Evolutionary conservation across 805 yeast genomes (phyloP).

Genomic region (Saccharomycopsis amapae): DNA sequence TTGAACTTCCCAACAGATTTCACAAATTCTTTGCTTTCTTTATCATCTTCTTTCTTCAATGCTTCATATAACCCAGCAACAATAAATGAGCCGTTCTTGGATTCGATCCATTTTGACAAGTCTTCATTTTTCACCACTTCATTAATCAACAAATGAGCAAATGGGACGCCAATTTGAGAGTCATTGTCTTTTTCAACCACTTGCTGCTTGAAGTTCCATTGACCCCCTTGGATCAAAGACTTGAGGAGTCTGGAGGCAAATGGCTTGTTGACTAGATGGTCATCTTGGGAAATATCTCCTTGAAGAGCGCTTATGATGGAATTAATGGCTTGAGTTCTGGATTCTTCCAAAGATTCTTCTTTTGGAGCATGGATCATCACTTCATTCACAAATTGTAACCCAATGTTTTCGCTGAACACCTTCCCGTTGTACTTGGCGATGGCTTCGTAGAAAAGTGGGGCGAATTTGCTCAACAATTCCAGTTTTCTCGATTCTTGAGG

Average conservation of each 20-base stretch:
- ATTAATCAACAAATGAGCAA: conserved; percentile 36
- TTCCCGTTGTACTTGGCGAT: conserved; percentile 41
- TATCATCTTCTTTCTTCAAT: conserved; percentile 37
- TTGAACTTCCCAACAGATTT: conserved; percentile 47
- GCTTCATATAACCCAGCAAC: conserved; percentile 74
- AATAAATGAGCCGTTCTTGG: conserved; percentile 68
- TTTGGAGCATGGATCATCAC: conserved; percentile 48
- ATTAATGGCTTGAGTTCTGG: conserved; percentile 39
- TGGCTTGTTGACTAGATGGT: conserved; percentile 65
- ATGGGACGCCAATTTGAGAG: conserved; percentile 48
- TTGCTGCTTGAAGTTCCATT: conserved; percentile 63
- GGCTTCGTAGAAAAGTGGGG: conserved; percentile 56
- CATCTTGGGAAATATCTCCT: conserved; percentile 56
- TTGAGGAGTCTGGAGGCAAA: conserved; percentile 69
- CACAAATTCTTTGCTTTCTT: conserved; percentile 40
- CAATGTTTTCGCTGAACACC: conserved; percentile 61
- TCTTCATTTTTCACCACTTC: conserved; percentile 41
- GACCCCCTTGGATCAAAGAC: conserved; percentile 77
- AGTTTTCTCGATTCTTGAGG: conserved; percentile 67
- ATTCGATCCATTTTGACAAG: conserved; percentile 61
- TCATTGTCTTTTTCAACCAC: conserved; percentile 37
- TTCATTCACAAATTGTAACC: conserved; percentile 79
- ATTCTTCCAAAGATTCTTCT: conserved; percentile 34
- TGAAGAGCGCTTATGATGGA: conserved; percentile 48
- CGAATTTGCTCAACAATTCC: conserved; percentile 59